A percentile compares a stretch with the other conserved stretches of the same genome.
Conservation (phyloP, 2,329 filamentous ascomycete genomes). For the Lecanosticta acicola region DNA sequence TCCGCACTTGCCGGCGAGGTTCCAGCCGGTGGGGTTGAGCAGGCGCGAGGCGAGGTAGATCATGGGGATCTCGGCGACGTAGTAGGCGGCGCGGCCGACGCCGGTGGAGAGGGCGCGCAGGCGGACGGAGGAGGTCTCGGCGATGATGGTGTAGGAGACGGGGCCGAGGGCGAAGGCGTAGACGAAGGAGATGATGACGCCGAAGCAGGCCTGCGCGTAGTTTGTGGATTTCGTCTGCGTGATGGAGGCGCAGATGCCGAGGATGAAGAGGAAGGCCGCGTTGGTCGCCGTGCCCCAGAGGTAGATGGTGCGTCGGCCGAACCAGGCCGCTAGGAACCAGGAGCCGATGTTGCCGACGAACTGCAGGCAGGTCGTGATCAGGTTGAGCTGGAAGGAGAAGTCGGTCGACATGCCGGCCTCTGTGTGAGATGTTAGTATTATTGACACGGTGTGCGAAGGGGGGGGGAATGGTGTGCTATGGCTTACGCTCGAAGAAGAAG, state of each 20-base stretch:
- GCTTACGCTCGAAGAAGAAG: slow-evolving; percentile 39
- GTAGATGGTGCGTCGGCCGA: slow-evolving; percentile 38
- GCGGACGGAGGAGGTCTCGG: slow-evolving; percentile 26
- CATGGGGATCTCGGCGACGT: slow-evolving; percentile 22
- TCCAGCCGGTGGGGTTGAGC: slow-evolving; percentile 31
- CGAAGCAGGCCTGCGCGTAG: slow-evolving; percentile 43
- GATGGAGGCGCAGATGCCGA: slow-evolving; percentile 20
- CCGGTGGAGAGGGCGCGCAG: slow-evolving; percentile 24
- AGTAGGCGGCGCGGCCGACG: slow-evolving; percentile 25
- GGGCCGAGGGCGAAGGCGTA: slow-evolving; percentile 25
- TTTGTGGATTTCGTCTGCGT: slow-evolving; percentile 13
- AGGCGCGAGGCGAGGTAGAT: slow-evolving; percentile 20
- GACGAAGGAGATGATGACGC: slow-evolving; percentile 44
- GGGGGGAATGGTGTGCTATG: background rate
- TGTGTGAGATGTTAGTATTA: slow-evolving; percentile 22
- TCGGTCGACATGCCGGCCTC: slow-evolving; percentile 33
- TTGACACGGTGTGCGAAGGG: slow-evolving; percentile 4
- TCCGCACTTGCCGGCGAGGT: slow-evolving; percentile 41
- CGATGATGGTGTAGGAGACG: slow-evolving; percentile 25
- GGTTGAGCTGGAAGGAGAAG: slow-evolving; percentile 35
- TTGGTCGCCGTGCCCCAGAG: slow-evolving; percentile 30
- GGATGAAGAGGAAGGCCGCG: slow-evolving; percentile 28
- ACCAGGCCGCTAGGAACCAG: slow-evolving; percentile 29
- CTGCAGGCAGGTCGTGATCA: slow-evolving; percentile 24
- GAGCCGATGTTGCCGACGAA: slow-evolving; percentile 20